Conservation (phyloP, 495 filamentous ascomycete genomes). For the Achaetomiella virescens region DNA sequence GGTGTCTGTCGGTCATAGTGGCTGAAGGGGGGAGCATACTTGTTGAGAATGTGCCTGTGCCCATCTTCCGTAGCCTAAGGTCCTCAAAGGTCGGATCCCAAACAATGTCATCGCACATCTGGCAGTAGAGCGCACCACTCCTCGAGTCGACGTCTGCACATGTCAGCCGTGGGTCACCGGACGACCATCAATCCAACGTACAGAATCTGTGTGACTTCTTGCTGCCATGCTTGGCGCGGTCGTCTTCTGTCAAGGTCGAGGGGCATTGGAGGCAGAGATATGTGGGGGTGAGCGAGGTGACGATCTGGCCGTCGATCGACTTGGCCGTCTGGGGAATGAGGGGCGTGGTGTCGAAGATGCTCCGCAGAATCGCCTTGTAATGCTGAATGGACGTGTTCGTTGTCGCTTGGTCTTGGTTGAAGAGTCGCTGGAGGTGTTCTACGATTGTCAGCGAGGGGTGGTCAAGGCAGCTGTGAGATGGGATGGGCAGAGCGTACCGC, state of each 20-base stretch:
- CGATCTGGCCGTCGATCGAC: conserved; percentile 34
- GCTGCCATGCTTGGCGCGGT: conserved; percentile 50
- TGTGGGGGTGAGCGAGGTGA: conserved; percentile 51
- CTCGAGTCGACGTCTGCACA: conserved; percentile 72
- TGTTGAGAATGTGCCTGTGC: conserved; percentile 45
- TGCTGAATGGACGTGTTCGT: conserved; percentile 47
- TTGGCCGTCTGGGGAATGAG: conserved; percentile 48
- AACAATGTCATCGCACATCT: conserved; percentile 76
- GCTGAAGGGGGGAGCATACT: conserved; percentile 9
- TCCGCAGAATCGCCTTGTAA: conserved; percentile 47
- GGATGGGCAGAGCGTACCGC: conserved; percentile 37
- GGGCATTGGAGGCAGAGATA: conserved; percentile 69
- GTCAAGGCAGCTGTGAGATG: not conserved
- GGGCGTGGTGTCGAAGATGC: conserved; percentile 44
- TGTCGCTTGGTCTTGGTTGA: conserved; percentile 43
- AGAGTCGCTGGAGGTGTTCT: conserved; percentile 51
- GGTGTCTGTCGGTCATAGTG: not conserved
- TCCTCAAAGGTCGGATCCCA: conserved; percentile 81
- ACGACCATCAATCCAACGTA: conserved; percentile 32
- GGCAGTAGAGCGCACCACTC: conserved; percentile 71
- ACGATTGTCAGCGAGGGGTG: conserved; percentile 17
- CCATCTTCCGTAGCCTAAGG: conserved; percentile 53
- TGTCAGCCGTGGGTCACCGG: conserved; percentile 12
- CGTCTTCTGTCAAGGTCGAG: conserved; percentile 48
- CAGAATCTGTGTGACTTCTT: conserved; percentile 60